These are phyloP conservation scores for Fusarium pininemorale DNA, from an alignment of 2,329 filamentous ascomycete species.

Conservation along the genomic window DNA sequence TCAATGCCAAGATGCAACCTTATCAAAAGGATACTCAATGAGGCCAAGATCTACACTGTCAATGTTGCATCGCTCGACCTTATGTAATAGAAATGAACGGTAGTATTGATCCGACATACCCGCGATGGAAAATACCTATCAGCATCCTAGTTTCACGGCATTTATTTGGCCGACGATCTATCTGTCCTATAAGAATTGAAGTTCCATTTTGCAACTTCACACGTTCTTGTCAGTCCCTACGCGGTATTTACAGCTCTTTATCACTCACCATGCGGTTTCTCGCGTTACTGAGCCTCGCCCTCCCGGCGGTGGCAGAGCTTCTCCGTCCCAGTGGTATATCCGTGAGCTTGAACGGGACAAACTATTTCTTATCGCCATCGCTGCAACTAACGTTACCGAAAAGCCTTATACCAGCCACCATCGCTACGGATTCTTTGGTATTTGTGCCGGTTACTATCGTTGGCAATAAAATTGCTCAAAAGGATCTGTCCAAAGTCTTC, in stretches of 20 bases:
- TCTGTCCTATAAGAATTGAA: background rate
- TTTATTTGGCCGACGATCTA: background rate
- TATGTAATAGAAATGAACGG: background rate
- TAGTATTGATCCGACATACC: background rate
- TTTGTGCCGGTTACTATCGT: background rate
- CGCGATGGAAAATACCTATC: background rate
- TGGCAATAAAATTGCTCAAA: background rate
- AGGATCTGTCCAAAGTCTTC: rapidly evolving
- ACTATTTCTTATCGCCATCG: background rate
- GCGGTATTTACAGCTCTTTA: rapidly evolving
- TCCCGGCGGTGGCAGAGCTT: background rate
- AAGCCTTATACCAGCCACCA: rapidly evolving
- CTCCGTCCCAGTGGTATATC: background rate
- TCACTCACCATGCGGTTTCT: background rate
- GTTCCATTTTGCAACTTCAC: background rate
- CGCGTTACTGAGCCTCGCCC: background rate
- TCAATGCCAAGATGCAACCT: background rate
- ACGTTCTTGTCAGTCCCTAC: rapidly evolving
- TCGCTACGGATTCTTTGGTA: background rate
- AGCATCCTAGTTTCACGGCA: background rate
- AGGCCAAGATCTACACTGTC: background rate
- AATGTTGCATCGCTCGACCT: background rate
- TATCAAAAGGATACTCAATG: background rate
- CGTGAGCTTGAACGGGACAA: background rate
- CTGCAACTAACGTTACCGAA: background rate